Conservation (phyloP, 2,329 filamentous ascomycete genomes). For the Fusarium xyrophilum region DNA sequence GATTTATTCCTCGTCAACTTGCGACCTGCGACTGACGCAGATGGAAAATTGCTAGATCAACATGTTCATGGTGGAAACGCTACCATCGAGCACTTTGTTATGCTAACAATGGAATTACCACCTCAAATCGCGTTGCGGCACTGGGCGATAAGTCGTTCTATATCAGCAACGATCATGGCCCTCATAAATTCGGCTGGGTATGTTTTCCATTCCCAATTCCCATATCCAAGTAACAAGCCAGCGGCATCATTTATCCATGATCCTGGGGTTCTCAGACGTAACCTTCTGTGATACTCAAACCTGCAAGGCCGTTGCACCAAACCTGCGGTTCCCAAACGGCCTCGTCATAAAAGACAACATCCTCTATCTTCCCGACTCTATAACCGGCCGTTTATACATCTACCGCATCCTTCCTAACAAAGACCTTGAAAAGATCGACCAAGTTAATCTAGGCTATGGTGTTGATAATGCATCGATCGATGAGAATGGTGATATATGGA, state of each 20-base stretch:
- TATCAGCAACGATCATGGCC: constrained; percentile 34
- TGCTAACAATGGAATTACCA: constrained; percentile 16
- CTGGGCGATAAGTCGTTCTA: constrained; percentile 17
- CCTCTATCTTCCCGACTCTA: constrained; percentile 44
- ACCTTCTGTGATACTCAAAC: constrained; percentile 35
- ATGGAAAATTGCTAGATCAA: constrained; percentile 18
- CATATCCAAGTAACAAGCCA: too few relatives aligned
- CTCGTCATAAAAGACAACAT: constrained; percentile 38
- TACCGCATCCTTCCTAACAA: constrained; percentile 9
- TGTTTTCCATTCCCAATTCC: too few relatives aligned
- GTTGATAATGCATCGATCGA: constrained; percentile 38
- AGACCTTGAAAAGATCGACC: constrained; percentile 14
- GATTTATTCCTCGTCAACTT: constrained; percentile 31
- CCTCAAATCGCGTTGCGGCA: constrained; percentile 34
- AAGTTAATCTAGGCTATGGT: constrained; percentile 10
- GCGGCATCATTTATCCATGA: constrained; percentile 25
- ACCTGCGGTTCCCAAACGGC: constrained; percentile 45
- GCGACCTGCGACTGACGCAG: constrained; percentile 18
- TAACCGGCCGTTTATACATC: constrained; percentile 30
- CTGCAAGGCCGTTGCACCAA: constrained; percentile 32
- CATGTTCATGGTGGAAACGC: constrained; percentile 17
- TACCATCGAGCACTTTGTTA: constrained; percentile 30
- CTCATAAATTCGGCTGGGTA: constrained; percentile 28
- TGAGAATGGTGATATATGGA: constrained; percentile 31
- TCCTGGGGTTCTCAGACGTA: constrained; percentile 41